Conservation (phyloP, 2,329 filamentous ascomycete species). For the Lecanicillium sp. region DNA sequence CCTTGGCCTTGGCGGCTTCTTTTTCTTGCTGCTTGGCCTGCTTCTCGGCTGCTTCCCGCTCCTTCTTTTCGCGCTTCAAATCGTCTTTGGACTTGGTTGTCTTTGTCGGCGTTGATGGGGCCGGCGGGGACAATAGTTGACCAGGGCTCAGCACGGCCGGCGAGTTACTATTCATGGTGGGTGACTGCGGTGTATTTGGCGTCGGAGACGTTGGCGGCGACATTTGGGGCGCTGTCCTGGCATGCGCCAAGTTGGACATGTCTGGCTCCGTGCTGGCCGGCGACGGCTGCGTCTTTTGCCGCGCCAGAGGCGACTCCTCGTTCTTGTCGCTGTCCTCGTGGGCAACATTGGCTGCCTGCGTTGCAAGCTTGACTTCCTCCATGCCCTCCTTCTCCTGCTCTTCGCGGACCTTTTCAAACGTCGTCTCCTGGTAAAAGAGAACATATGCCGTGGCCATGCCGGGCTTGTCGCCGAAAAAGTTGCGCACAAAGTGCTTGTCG, state of each 20-base stretch:
- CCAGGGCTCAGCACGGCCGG: conserved; percentile 11
- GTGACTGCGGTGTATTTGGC: conserved; percentile 5
- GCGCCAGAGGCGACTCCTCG: conserved; percentile 36
- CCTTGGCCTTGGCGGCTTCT: conserved; percentile 32
- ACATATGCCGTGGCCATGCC: conserved; percentile 94
- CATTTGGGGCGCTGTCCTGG: conserved; percentile 50
- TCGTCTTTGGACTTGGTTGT: conserved; percentile 44
- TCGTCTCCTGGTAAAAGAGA: conserved; percentile 92
- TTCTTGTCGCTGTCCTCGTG: conserved; percentile 37
- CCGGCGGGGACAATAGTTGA: conserved; percentile 7
- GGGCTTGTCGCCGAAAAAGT: conserved; percentile 92
- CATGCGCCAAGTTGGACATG: conserved; percentile 55
- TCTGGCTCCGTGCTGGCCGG: conserved; percentile 39
- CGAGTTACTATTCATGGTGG: not conserved
- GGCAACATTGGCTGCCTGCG: conserved; percentile 47
- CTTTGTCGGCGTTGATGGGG: conserved; percentile 9
- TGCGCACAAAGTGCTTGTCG: conserved; percentile 89
- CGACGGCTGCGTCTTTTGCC: conserved; percentile 41
- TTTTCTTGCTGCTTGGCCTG: conserved; percentile 47
- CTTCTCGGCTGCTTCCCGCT: conserved; percentile 47
- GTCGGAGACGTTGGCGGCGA: conserved; percentile 12
- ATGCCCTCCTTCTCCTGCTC: conserved; percentile 78
- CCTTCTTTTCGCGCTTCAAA: conserved; percentile 62
- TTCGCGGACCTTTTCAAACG: conserved; percentile 55
- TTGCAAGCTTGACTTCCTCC: conserved; percentile 51